phyloP scores from a whole-genome alignment of 2,329 filamentous ascomycete genomes.

The Phialocephala subalpina region DNA sequence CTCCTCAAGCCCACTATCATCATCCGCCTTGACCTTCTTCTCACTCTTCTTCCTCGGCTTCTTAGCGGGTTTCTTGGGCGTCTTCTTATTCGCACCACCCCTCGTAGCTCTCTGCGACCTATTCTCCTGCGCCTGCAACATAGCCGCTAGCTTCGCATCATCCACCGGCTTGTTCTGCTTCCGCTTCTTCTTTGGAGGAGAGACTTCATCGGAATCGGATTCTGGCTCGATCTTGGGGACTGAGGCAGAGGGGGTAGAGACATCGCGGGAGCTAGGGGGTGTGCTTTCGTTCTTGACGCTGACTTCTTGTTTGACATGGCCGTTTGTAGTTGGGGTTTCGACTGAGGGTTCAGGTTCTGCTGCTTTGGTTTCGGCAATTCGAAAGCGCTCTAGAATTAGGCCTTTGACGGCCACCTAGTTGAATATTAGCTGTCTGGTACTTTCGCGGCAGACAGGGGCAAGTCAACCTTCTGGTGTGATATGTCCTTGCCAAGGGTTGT shows the following conservation, averaged over 20 bases:
- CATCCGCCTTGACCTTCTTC: slow-evolving; percentile 78
- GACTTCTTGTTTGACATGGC: slow-evolving; percentile 16
- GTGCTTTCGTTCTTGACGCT: slow-evolving; percentile 32
- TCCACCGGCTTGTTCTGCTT: slow-evolving; percentile 67
- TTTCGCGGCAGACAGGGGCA: neutral
- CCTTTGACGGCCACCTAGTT: slow-evolving; percentile 57
- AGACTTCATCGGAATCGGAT: slow-evolving; percentile 43
- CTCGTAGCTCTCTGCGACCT: slow-evolving; percentile 74
- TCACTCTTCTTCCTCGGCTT: slow-evolving; percentile 69
- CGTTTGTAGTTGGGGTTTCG: slow-evolving; percentile 32
- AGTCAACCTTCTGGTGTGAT: slow-evolving; percentile 46
- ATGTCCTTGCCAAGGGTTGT: slow-evolving; percentile 45
- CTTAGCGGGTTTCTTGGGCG: slow-evolving; percentile 20
- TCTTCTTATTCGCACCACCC: slow-evolving; percentile 67
- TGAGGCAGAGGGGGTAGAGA: slow-evolving; percentile 12
- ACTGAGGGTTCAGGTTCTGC: slow-evolving; percentile 19
- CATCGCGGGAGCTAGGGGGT: slow-evolving; percentile 24
- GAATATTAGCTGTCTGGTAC: neutral
- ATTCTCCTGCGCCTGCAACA: slow-evolving; percentile 93
- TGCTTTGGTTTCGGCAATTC: slow-evolving; percentile 47
- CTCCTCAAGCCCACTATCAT: slow-evolving; percentile 80
- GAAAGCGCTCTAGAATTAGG: slow-evolving; percentile 64
- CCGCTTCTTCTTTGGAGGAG: slow-evolving; percentile 62
- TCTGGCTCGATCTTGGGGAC: slow-evolving; percentile 24
- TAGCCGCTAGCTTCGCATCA: slow-evolving; percentile 86